Percentiles rank a stretch among this genome's conserved stretches.
Conservation (phyloP, 176 grass and related monocot genomes). For the Triticum aestivum region IWGSC_CS_RefSeq_v2.1 NC_057808.1:323867281-323867780, state of each 20-base stretch:
- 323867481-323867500: neutral
- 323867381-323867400: neutral
- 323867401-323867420: neutral
- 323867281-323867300: slow-evolving; percentile 53
- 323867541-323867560: neutral
- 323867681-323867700: slow-evolving; percentile 3
- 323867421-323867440: neutral
- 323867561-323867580: neutral
- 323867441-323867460: slow-evolving; percentile 1
- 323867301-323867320: slow-evolving; percentile 17
- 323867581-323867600: slow-evolving; percentile 48
- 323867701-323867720: neutral
- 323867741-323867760: neutral
- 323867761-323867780: neutral
- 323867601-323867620: slow-evolving; percentile 34
- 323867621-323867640: slow-evolving; percentile 50
- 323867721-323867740: neutral
- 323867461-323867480: neutral
- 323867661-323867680: neutral
- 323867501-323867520: neutral
- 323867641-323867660: slow-evolving; percentile 16
- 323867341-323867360: neutral
- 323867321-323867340: slow-evolving; percentile 2
- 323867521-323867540: neutral
- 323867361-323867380: neutral